Evolutionary conservation across 139 green algal genomes (phyloP).

Genomic region (Chlamydomonas sp.): DNA sequence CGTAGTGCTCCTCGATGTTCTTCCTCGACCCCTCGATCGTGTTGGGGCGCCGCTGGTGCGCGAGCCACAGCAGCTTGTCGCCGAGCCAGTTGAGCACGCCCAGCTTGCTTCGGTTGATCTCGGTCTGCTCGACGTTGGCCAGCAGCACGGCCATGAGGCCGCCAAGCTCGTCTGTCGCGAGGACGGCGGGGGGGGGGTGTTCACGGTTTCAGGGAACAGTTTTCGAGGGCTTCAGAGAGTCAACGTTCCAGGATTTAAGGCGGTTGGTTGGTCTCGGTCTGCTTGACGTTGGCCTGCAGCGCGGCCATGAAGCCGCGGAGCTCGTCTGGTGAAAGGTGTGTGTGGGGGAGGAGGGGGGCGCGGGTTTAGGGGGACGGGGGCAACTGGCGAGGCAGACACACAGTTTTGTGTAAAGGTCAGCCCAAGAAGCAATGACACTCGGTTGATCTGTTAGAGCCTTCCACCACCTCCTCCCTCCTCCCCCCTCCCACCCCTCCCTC

Average conservation of each 20-base stretch:
- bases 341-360: too few species aligned
- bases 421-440: too few species aligned
- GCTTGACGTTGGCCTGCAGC: conserved; percentile 47
- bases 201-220: not conserved
- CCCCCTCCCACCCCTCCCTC: too few species aligned
- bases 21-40: conserved; percentile 60
- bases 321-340: too few species aligned
- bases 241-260: too few species aligned
- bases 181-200: too few species aligned
- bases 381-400: too few species aligned
- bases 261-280: conserved; percentile 32
- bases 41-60: conserved; percentile 75
- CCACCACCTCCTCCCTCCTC: too few species aligned
- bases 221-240: too few species aligned
- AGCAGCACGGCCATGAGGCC: conserved; percentile 61
- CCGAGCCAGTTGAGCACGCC: conserved; percentile 75
- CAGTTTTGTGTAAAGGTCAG: too few species aligned
- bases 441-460: too few species aligned
- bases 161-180: conserved; percentile 55
- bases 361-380: too few species aligned
- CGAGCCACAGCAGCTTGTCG: conserved; percentile 60
- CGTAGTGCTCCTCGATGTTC: conserved; percentile 98
- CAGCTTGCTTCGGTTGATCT: conserved; percentile 51
- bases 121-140: conserved; percentile 43
- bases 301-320: conserved; percentile 66